Conservation (phyloP, 2,329 filamentous ascomycete species). For the Penicillium oxalicum region DNA sequence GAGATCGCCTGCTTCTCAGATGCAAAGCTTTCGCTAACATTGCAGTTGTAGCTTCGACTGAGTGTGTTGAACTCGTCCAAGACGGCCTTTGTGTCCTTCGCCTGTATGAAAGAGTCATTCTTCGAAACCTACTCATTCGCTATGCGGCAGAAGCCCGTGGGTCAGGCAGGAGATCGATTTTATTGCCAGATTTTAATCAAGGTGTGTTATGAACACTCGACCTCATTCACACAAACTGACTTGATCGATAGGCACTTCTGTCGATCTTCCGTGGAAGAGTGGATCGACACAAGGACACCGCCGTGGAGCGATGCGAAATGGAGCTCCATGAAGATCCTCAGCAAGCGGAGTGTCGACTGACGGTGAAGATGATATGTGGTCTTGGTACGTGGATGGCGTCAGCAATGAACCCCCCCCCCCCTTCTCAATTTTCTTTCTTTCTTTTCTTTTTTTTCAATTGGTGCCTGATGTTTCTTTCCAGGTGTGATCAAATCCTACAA, state of each 20-base stretch:
- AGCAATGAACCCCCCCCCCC: too few relatives aligned
- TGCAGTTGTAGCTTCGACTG: conserved; percentile 48
- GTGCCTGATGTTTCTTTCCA: conserved; percentile 17
- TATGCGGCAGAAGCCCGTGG: conserved; percentile 18
- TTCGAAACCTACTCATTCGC: conserved; percentile 55
- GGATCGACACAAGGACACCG: conserved; percentile 54
- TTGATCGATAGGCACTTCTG: conserved; percentile 43
- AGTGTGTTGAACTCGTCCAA: conserved; percentile 58
- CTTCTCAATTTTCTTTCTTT: too few relatives aligned
- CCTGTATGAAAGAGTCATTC: conserved; percentile 49
- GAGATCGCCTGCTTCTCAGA: too few relatives aligned
- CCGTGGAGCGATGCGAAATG: conserved; percentile 58
- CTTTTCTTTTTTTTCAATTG: not conserved
- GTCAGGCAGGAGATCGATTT: conserved; percentile 44
- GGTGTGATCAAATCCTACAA: conserved; percentile 61
- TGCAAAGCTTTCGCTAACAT: not conserved
- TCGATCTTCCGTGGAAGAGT: conserved; percentile 58
- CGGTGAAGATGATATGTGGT: conserved; percentile 57
- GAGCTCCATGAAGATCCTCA: conserved; percentile 52
- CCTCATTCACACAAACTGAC: conserved; percentile 13
- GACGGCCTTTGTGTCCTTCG: conserved; percentile 58
- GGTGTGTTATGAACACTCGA: conserved; percentile 24
- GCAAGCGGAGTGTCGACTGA: conserved; percentile 54
- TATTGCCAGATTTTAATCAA: conserved; percentile 56
- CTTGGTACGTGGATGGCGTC: conserved; percentile 40